phyloP scores from a whole-genome alignment of 345 rosid species.

The Salix caprea region DNA sequence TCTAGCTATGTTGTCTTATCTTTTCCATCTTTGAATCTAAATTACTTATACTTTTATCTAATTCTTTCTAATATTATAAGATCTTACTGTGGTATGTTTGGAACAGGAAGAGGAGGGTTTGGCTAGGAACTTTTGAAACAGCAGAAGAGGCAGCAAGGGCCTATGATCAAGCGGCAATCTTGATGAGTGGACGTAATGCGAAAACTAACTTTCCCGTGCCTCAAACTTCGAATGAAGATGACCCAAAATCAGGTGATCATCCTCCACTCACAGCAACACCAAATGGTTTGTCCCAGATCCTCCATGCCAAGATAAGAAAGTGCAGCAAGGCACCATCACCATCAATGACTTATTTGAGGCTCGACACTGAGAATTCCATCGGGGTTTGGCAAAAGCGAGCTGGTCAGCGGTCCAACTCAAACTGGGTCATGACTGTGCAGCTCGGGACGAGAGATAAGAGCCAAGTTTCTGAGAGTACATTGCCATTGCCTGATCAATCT shows the following conservation, averaged over 20 bases:
- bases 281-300: conserved; percentile 43
- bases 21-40: background rate
- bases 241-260: background rate
- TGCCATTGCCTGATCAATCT: background rate
- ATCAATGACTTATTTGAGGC: conserved; percentile 72
- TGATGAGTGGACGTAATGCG: conserved; percentile 40
- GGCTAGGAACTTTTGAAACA: conserved; percentile 48
- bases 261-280: conserved; percentile 8
- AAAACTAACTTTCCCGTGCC: conserved; percentile 37
- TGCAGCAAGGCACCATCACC: conserved; percentile 62
- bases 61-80: background rate
- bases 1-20: background rate
- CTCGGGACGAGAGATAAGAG: conserved; percentile 32
- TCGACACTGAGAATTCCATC: conserved; percentile 64
- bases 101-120: conserved; percentile 37
- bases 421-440: conserved; percentile 76
- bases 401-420: conserved; percentile 52
- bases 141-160: conserved; percentile 33
- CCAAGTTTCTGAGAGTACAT: background rate
- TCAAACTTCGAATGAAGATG: conserved; percentile 7
- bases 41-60: background rate
- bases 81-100: background rate
- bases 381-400: conserved; percentile 87
- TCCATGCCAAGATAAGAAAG: conserved; percentile 58
- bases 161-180: conserved; percentile 39